Evolutionary conservation across 2,329 filamentous ascomycete species (phyloP).

Genomic region (Microdochium trichocladiopsis): DNA sequence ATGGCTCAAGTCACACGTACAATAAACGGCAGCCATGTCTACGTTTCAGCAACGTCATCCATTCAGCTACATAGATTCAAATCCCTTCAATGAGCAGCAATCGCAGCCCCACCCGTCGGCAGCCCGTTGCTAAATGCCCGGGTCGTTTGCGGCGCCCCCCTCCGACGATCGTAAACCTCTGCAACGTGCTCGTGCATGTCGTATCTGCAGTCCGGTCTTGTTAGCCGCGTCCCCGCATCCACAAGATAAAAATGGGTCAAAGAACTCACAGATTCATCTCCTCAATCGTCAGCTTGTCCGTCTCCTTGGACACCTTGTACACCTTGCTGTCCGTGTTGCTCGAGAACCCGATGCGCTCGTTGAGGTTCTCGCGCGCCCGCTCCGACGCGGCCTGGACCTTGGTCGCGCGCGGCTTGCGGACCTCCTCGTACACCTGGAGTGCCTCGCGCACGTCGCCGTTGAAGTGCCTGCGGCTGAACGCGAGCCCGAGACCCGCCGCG

Average conservation of each 20-base stretch:
- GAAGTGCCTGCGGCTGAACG: slow-evolving; percentile 38
- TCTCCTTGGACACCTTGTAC: background rate
- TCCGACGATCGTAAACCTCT: background rate
- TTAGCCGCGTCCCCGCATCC: too few species aligned
- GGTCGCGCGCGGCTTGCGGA: slow-evolving; percentile 47
- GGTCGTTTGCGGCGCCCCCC: background rate
- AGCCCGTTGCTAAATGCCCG: too few species aligned
- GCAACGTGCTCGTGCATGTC: background rate
- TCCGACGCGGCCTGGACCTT: slow-evolving; percentile 50
- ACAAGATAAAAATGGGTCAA: too few species aligned
- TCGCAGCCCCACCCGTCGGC: too few species aligned
- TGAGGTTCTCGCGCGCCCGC: slow-evolving; percentile 54
- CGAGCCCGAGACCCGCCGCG: slow-evolving; percentile 52
- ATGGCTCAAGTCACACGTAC: too few species aligned
- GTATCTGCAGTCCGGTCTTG: too few species aligned
- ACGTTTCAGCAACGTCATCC: too few species aligned
- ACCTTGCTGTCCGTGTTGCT: background rate
- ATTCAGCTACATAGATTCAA: too few species aligned
- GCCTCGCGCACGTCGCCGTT: slow-evolving; percentile 37
- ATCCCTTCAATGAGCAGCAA: too few species aligned
- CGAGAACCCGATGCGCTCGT: slow-evolving; percentile 46
- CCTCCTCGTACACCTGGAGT: slow-evolving; percentile 41
- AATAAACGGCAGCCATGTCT: too few species aligned
- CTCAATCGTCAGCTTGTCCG: background rate
- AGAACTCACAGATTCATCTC: background rate